Percentiles rank a stretch among this genome's conserved stretches.
Evolutionary conservation across 306 rosid genomes (phyloP).

Genomic region (Cicer bijugum): DNA sequence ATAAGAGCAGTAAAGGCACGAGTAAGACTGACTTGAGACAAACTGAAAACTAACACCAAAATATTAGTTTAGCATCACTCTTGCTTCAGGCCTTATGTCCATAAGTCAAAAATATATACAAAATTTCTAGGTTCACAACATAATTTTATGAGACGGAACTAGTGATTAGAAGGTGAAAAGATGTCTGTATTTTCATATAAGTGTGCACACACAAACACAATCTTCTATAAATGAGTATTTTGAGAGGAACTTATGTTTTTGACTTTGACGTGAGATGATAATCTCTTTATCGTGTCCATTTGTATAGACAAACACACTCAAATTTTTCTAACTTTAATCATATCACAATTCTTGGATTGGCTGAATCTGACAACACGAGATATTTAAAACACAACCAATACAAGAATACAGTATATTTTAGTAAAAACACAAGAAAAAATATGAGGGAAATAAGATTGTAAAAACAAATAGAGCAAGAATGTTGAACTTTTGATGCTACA

Average conservation of each 20-base stretch:
- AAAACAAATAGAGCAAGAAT: conserved; percentile 17
- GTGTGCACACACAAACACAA: neutral
- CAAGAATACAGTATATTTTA: conserved; percentile 28
- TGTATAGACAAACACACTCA: conserved; percentile 5
- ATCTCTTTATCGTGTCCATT: conserved; percentile 12
- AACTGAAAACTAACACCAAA: conserved; percentile 14
- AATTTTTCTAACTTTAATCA: neutral
- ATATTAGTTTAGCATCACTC: neutral
- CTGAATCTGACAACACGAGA: conserved; percentile 34
- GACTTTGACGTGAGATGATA: conserved; percentile 1
- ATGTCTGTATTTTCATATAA: neutral
- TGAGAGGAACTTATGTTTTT: neutral
- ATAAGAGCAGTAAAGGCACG: conserved; percentile 7
- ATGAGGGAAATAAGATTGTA: neutral
- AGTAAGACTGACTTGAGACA: neutral
- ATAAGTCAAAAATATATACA: neutral
- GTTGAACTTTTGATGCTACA: conserved; percentile 34
- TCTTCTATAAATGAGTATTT: neutral
- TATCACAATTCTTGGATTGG: neutral
- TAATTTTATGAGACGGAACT: neutral
- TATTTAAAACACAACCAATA: conserved; percentile 20
- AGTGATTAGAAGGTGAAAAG: conserved; percentile 5
- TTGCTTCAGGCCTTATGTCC: neutral
- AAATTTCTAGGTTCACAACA: neutral
- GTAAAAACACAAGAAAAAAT: conserved; percentile 3